phyloP scores from a whole-genome alignment of 2,329 filamentous ascomycete genomes.

The Neopestalotiopsis rosae region DNA sequence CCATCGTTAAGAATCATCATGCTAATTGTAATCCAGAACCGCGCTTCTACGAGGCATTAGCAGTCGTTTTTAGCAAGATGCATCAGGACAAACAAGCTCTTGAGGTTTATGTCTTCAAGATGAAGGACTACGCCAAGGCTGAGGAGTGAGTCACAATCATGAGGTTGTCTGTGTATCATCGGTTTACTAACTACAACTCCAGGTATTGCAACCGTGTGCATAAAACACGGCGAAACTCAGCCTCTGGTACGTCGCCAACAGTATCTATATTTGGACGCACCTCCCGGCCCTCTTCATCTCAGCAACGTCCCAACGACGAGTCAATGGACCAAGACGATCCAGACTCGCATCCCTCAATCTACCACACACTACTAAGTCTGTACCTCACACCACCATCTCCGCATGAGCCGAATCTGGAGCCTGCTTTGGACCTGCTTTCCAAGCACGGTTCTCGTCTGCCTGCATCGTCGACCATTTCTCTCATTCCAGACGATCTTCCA shows the following conservation, averaged over 20 bases:
- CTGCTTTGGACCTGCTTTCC: constrained; percentile 86
- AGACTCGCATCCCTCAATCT: constrained; percentile 76
- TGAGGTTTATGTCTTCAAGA: constrained; percentile 97
- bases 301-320: constrained; percentile 25
- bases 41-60: constrained; percentile 85
- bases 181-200: constrained; percentile 26
- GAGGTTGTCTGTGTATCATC: not conserved
- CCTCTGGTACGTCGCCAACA: constrained; percentile 35
- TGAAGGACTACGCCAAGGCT: constrained; percentile 85
- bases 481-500: constrained; percentile 83
- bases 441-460: constrained; percentile 92
- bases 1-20: not conserved
- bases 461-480: constrained; percentile 80
- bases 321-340: constrained; percentile 46
- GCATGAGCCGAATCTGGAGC: constrained; percentile 73
- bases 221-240: constrained; percentile 56
- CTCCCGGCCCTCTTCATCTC: constrained; percentile 34
- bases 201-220: constrained; percentile 91
- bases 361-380: constrained; percentile 86
- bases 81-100: constrained; percentile 92
- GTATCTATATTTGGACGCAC: constrained; percentile 37
- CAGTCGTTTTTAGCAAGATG: constrained; percentile 93
- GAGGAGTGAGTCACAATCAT: constrained; percentile 73
- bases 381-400: constrained; percentile 83
- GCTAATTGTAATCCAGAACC: constrained; percentile 62